phyloP scores from a whole-genome alignment of 1,284 basidiomycete species.

The Austroboletus niveus region DNA sequence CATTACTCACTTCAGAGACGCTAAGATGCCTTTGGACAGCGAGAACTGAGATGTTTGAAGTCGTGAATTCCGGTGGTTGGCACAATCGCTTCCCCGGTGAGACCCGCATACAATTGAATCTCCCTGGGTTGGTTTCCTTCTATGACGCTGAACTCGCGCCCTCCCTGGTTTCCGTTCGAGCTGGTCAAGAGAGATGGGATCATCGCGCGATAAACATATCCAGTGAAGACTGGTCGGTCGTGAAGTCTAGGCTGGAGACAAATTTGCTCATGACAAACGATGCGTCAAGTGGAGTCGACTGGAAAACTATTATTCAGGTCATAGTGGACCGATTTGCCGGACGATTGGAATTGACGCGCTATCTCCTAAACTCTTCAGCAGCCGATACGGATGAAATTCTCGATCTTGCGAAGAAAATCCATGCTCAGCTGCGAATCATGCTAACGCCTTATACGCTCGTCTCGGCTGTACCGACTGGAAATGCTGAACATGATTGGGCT shows the following conservation, averaged over 20 bases:
- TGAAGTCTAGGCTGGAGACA: conserved; percentile 23
- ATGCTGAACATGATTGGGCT: conserved; percentile 21
- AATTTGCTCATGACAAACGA: conserved; percentile 14
- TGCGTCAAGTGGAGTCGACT: conserved; percentile 40
- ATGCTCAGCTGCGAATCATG: conserved; percentile 24
- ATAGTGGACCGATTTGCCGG: conserved; percentile 37
- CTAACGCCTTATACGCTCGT: conserved; percentile 24
- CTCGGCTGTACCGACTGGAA: conserved; percentile 1
- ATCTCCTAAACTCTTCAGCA: conserved; percentile 33
- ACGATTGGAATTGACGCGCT: conserved; percentile 40
- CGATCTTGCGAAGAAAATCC: conserved; percentile 12
- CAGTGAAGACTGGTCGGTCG: conserved; percentile 14
- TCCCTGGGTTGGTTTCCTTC: conserved; percentile 31
- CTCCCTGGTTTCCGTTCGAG: conserved; percentile 29
- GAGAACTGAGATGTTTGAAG: conserved; percentile 8
- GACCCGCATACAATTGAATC: conserved; percentile 35
- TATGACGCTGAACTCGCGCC: conserved; percentile 34
- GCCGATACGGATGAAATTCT: conserved; percentile 7
- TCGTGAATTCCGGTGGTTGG: conserved; percentile 30
- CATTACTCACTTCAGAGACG: background rate
- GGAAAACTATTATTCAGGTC: conserved; percentile 33
- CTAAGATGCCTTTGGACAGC: background rate
- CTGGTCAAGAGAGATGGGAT: conserved; percentile 25
- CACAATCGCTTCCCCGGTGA: conserved; percentile 39
- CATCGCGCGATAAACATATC: conserved; percentile 34